Conservation (phyloP, 345 rosid genomes). For the Populus tremula region DNA sequence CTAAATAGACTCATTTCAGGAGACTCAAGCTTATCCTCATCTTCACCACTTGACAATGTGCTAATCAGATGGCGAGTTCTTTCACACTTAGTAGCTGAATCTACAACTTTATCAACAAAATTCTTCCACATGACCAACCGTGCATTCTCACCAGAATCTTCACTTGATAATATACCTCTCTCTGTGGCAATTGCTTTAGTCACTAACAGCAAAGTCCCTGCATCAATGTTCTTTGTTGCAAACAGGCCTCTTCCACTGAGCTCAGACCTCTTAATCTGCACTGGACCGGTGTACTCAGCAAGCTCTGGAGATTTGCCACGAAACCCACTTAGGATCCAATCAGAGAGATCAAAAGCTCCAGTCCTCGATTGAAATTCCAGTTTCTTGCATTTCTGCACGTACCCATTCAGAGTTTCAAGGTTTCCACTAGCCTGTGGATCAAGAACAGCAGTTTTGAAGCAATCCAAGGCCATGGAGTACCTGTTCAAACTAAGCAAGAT, state of each 20-base stretch:
- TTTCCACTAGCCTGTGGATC: slow-evolving; percentile 55
- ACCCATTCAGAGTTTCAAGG: slow-evolving; percentile 47
- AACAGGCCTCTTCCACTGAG: slow-evolving; percentile 80
- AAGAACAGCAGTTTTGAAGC: slow-evolving; percentile 56
- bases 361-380: slow-evolving; percentile 70
- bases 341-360: slow-evolving; percentile 73
- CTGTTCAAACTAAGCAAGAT: slow-evolving; percentile 57
- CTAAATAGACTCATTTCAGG: slow-evolving; percentile 59
- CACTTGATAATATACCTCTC: slow-evolving; percentile 63
- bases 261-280: slow-evolving; percentile 56
- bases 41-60: slow-evolving; percentile 55
- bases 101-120: slow-evolving; percentile 52
- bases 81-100: slow-evolving; percentile 40
- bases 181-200: slow-evolving; percentile 71
- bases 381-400: slow-evolving; percentile 69
- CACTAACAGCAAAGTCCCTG: slow-evolving; percentile 57
- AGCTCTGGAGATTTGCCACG: slow-evolving; percentile 62
- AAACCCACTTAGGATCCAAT: slow-evolving; percentile 72
- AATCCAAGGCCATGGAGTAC: slow-evolving; percentile 63
- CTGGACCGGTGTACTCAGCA: slow-evolving; percentile 63
- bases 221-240: slow-evolving; percentile 59
- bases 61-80: slow-evolving; percentile 45
- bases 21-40: slow-evolving; percentile 47
- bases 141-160: slow-evolving; percentile 51
- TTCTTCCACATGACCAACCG: slow-evolving; percentile 87